Conservation (phyloP, 345 rosid species). For the Eucalyptus pauciflora region DNA sequence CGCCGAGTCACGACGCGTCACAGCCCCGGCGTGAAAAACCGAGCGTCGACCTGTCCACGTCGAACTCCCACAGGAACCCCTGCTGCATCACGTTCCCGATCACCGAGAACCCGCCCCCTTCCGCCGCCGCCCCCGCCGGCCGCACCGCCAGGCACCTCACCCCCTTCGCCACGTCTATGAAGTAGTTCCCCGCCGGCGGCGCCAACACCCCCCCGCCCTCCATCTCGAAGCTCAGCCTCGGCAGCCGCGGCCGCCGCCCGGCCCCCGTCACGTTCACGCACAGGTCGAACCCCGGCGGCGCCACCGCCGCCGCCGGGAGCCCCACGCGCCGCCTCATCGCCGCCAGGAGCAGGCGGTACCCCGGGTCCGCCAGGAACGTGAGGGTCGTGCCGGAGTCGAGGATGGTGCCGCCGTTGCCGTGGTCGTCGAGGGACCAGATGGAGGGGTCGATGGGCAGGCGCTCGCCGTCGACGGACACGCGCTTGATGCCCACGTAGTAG, state of each 20-base stretch:
- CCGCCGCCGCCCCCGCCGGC: conserved; percentile 17
- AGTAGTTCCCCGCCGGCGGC: conserved; percentile 79
- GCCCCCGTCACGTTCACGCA: conserved; percentile 57
- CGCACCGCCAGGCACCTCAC: conserved; percentile 66
- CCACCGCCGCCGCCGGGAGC: conserved; percentile 22
- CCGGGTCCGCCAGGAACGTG: conserved; percentile 38
- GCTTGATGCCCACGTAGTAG: conserved; percentile 47
- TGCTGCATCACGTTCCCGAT: conserved; percentile 94
- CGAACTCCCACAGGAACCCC: conserved; percentile 78
- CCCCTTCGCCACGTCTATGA: conserved; percentile 43
- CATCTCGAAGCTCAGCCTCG: conserved; percentile 45
- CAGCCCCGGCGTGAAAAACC: conserved; percentile 81
- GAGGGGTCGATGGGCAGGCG: conserved; percentile 47
- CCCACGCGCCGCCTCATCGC: conserved; percentile 30
- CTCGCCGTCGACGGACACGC: conserved; percentile 28
- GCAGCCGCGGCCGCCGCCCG: conserved; percentile 19
- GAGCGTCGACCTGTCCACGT: conserved; percentile 53
- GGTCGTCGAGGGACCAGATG: conserved; percentile 59
- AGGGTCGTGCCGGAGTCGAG: conserved; percentile 80
- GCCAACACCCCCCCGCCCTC: conserved; percentile 32
- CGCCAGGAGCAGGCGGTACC: conserved; percentile 32
- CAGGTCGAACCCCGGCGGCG: conserved; percentile 62
- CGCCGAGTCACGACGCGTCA: conserved; percentile 1
- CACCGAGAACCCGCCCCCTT: conserved; percentile 41
- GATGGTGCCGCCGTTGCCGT: conserved; percentile 82